Evolutionary conservation across 495 filamentous ascomycete genomes (phyloP), one percentile per base, ranked within the genome.

Genomic region (Penicillium psychrofluorescens): DNA sequence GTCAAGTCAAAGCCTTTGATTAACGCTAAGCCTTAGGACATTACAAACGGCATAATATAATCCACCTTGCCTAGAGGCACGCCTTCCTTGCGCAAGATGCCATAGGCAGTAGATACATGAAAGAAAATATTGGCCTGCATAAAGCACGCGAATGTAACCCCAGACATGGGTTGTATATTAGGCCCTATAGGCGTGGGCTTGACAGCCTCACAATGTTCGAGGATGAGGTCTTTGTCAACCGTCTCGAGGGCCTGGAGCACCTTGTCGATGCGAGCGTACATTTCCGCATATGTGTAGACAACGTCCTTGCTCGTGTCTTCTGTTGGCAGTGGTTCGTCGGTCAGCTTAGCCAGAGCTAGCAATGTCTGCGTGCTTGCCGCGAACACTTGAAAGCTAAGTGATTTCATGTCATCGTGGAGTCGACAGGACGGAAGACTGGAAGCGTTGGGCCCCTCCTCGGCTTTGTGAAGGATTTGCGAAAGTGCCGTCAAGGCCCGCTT

Each of bases 41-140:
- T 36, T 12, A 22, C 34, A 44, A 48, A 48, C 14, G 45, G 45
- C 4, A 38, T 11, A 38, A 48, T 33, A 44, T 56, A 82, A 58
- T 79, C 71, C 12, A 29, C 11, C 64, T 81, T 81, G 1, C 73
- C 73, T 5, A 84, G 11, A 6, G 63, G 59, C 29, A 78, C 76
- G 11, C 79, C 78, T 46, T 77, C 64, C 41, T 53, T 61, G 31
- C 78, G 58, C 36, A 81, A 47, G 39, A 83, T 72, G 7, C 45
- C 59, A 61, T 83, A 81, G 16, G 76, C 59, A 16, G 67, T 77
- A 7, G 55, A 60, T 10, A 74, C 35, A 58, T 82, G 79, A 51
- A 83, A 82, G 46, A 64, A 75, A 39, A 79, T 68, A 49, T 81
- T 77, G 1, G 45, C 45, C 27, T 48, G 45, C 38, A 48, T 42